Evolutionary conservation across 345 rosid genomes (phyloP).

Genomic region (Schrenkiella parvula): DNA sequence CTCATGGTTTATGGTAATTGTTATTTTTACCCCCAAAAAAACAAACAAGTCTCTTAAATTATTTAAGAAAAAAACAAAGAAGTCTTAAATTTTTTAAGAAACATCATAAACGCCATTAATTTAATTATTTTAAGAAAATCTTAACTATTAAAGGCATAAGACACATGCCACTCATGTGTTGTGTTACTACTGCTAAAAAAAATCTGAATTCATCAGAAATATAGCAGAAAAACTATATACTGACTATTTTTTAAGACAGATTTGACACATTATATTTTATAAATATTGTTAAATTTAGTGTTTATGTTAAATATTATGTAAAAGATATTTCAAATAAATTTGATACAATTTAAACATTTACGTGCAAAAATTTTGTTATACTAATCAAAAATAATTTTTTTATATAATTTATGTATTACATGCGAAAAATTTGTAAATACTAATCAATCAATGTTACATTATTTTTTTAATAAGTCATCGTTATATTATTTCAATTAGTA

Average conservation of each 20-base stretch:
- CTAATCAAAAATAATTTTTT: no score
- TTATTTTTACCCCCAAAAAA: background rate
- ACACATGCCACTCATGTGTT: constrained; percentile 1
- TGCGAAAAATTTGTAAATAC: no score
- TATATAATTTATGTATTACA: no score
- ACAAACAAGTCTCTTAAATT: no score
- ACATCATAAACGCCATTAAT: background rate
- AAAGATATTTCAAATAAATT: background rate
- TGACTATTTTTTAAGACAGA: no score
- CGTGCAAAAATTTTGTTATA: no score
- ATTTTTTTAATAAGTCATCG: no score
- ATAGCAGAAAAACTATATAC: background rate
- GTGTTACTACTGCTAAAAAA: background rate
- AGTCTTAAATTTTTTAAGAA: background rate
- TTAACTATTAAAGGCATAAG: background rate
- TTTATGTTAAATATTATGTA: background rate
- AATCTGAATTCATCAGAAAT: background rate
- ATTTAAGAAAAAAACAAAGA: background rate
- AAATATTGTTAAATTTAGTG: background rate
- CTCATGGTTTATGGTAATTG: background rate
- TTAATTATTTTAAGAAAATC: background rate
- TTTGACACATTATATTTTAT: background rate
- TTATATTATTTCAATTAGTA: no score
- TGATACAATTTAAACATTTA: no score
- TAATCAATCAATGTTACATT: no score